A percentile compares a stretch with the other conserved stretches of the same genome.
These are phyloP conservation scores for Fusarium napiforme DNA, from an alignment of 2,329 filamentous ascomycete species.

Conservation along the genomic window DNA sequence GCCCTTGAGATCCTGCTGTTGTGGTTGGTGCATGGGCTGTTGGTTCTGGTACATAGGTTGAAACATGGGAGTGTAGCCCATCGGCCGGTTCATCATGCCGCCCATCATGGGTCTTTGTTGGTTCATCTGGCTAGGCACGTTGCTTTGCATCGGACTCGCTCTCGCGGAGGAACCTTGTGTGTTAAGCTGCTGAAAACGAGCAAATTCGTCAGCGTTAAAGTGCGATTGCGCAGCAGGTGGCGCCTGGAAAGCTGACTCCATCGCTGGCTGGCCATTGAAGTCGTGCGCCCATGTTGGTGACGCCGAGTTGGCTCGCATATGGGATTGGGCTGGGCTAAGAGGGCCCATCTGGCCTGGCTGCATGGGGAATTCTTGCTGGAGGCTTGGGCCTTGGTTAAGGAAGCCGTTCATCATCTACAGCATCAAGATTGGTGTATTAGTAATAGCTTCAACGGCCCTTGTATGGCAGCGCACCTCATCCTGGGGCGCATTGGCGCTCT, in stretches of 20 bases:
- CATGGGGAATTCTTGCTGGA: slow-evolving; percentile 66
- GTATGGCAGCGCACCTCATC: slow-evolving; percentile 70
- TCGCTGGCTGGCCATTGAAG: slow-evolving; percentile 68
- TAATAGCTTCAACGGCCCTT: slow-evolving; percentile 38
- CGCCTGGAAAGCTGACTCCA: slow-evolving; percentile 77
- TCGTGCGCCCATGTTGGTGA: slow-evolving; percentile 66
- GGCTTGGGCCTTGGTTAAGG: slow-evolving; percentile 77
- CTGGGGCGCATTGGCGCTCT: slow-evolving; percentile 74
- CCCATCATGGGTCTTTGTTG: slow-evolving; percentile 73
- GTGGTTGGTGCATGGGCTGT: slow-evolving; percentile 57
- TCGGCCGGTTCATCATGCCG: slow-evolving; percentile 62
- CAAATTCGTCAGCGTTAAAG: slow-evolving; percentile 88
- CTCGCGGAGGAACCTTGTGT: slow-evolving; percentile 63
- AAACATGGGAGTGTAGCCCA: slow-evolving; percentile 66
- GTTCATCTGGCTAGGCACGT: slow-evolving; percentile 58
- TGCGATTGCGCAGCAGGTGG: slow-evolving; percentile 64
- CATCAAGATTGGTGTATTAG: slow-evolving; percentile 42
- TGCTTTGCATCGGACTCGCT: slow-evolving; percentile 69
- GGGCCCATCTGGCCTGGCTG: slow-evolving; percentile 58
- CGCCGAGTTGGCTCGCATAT: slow-evolving; percentile 64
- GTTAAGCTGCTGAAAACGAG: slow-evolving; percentile 82
- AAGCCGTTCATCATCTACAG: slow-evolving; percentile 91
- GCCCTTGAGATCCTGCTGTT: slow-evolving; percentile 70
- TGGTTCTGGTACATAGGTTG: slow-evolving; percentile 60
- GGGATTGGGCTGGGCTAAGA: slow-evolving; percentile 62